These are phyloP conservation scores for Colletotrichum liriopes DNA, from an alignment of 2,329 filamentous ascomycete genomes.

Conservation along the genomic window DNA sequence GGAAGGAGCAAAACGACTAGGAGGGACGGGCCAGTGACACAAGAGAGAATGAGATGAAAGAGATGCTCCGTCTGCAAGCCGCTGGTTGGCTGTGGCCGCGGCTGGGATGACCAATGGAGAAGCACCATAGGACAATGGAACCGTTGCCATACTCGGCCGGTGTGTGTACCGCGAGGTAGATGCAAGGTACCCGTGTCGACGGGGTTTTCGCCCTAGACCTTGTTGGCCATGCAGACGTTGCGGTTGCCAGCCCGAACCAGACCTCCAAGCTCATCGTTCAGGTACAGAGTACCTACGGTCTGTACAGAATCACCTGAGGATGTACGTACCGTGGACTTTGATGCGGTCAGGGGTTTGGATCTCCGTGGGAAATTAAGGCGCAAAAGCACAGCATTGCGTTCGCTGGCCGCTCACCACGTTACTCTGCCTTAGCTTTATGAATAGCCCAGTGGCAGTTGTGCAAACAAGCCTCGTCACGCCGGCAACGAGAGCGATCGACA, in stretches of 20 bases:
- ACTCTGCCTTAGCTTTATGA: slow-evolving; percentile 24
- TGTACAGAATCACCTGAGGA: fast-evolving
- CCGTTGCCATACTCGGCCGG: slow-evolving; percentile 23
- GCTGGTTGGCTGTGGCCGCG: slow-evolving; percentile 14
- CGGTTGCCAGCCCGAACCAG: slow-evolving; percentile 10
- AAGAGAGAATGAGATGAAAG: slow-evolving; percentile 3
- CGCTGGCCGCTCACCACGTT: slow-evolving; percentile 24
- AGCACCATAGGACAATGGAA: background rate
- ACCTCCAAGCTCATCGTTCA: background rate
- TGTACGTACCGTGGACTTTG: background rate
- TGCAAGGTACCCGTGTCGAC: slow-evolving; percentile 34
- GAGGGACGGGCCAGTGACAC: slow-evolving; percentile 25
- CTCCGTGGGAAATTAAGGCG: slow-evolving; percentile 43
- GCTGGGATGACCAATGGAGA: slow-evolving; percentile 11
- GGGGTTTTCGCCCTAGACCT: background rate
- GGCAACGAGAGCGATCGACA: slow-evolving; percentile 38
- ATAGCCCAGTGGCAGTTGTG: slow-evolving; percentile 24
- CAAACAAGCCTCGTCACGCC: slow-evolving; percentile 34
- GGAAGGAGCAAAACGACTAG: background rate
- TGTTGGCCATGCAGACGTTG: slow-evolving; percentile 4
- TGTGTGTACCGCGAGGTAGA: slow-evolving; percentile 23
- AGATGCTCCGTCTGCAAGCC: background rate
- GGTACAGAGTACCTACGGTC: background rate
- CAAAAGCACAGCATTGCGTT: slow-evolving; percentile 42
- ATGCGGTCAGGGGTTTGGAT: slow-evolving; percentile 24